These are phyloP conservation scores for Fusarium nematophilum DNA, from an alignment of 2,329 filamentous ascomycete genomes.

Conservation along the genomic window DNA sequence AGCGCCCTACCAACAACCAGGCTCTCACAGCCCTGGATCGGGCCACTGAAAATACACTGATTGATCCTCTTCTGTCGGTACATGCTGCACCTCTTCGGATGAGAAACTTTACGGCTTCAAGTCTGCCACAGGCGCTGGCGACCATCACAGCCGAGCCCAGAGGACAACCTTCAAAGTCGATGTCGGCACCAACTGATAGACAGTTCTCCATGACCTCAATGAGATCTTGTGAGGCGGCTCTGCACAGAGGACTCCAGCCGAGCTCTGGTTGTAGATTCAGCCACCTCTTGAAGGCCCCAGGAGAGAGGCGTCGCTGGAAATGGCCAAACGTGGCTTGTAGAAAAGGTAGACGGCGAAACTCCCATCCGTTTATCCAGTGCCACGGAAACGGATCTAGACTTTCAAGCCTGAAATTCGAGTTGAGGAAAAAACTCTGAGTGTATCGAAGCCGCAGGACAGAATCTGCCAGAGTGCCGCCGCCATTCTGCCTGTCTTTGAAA, in stretches of 20 bases:
- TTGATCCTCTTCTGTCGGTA: background rate
- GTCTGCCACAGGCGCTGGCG: constrained; percentile 13
- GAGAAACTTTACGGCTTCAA: constrained; percentile 6
- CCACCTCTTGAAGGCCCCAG: background rate
- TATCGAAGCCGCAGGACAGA: background rate
- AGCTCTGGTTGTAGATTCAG: constrained; percentile 18
- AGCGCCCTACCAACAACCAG: constrained; percentile 1
- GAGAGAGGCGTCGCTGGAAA: background rate
- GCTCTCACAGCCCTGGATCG: constrained; percentile 53
- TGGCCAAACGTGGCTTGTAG: background rate
- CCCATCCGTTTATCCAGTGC: background rate
- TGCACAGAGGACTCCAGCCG: constrained; percentile 25
- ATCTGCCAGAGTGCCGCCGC: too few species aligned
- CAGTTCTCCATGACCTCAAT: constrained; percentile 10
- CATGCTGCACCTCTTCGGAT: background rate
- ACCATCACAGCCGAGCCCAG: constrained; percentile 18
- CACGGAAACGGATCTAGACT: constrained; percentile 3
- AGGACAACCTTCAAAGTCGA: constrained; percentile 17
- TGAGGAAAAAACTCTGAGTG: background rate
- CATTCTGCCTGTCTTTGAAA: background rate
- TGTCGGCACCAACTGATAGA: background rate
- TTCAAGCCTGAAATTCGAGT: background rate
- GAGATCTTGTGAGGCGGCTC: background rate
- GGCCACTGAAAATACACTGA: constrained; percentile 50
- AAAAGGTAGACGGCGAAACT: background rate